Conservation (phyloP, 345 rosid genomes). For the Leavenworthia alabamica region DNA sequence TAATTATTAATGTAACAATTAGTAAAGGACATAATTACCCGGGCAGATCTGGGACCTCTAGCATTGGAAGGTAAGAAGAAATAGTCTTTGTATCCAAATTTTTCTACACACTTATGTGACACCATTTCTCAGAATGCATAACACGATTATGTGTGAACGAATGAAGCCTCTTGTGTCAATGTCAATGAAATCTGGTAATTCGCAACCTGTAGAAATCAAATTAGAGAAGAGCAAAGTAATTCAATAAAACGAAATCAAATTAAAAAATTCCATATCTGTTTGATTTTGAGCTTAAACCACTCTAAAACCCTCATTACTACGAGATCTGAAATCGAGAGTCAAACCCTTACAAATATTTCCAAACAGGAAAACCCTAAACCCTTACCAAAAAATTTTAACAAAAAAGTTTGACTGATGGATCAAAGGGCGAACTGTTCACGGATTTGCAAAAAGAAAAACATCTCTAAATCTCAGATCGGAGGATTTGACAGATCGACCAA, state of each 20-base stretch:
- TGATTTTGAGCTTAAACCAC: slow-evolving; percentile 25
- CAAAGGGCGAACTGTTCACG: not conserved
- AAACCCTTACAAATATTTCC: not conserved
- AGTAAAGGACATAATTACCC: slow-evolving; percentile 30
- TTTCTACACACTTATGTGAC: slow-evolving; percentile 55
- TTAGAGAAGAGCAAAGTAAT: not conserved
- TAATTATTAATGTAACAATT: not conserved
- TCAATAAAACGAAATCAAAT: not conserved
- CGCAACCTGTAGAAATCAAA: not conserved
- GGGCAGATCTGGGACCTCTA: slow-evolving; percentile 77
- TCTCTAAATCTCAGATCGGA: slow-evolving; percentile 22
- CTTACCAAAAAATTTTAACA: not conserved
- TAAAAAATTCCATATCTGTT: no score
- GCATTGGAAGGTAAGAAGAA: slow-evolving; percentile 76
- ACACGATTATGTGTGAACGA: slow-evolving; percentile 21
- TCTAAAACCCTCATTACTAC: slow-evolving; percentile 21
- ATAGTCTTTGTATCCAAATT: slow-evolving; percentile 66
- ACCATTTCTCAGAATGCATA: slow-evolving; percentile 55
- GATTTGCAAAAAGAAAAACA: not conserved
- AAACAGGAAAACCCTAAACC: slow-evolving; percentile 24
- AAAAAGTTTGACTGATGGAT: not conserved
- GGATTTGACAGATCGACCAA: slow-evolving; percentile 13
- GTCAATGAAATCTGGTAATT: not conserved
- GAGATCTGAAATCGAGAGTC: slow-evolving; percentile 13
- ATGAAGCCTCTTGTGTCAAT: not conserved